Percentiles rank a stretch among this genome's conserved stretches.
Conservation (phyloP, 768 basidiomycete species). For the Chalciporus chontae region DNA sequence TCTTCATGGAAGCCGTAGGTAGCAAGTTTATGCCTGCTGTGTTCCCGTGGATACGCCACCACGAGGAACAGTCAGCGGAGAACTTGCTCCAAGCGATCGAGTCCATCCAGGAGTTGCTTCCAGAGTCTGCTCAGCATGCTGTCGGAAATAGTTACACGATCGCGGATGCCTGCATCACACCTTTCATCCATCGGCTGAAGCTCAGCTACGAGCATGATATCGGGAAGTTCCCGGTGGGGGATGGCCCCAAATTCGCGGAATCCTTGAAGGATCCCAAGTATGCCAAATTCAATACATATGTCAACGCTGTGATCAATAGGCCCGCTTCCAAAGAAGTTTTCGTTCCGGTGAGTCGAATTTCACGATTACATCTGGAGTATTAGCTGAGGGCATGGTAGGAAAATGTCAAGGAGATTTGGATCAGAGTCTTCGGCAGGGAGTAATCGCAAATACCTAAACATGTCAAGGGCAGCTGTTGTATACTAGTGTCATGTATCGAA, state of each 20-base stretch:
- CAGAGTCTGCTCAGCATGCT: slow-evolving; percentile 36
- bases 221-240: slow-evolving; percentile 46
- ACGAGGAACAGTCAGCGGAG: slow-evolving; percentile 34
- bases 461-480: too few species aligned
- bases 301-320: slow-evolving; percentile 41
- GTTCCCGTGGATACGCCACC: slow-evolving; percentile 33
- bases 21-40: slow-evolving; percentile 40
- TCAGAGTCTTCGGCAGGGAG: neutral
- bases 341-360: slow-evolving; percentile 38
- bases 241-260: slow-evolving; percentile 42
- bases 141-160: slow-evolving; percentile 47
- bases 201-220: slow-evolving; percentile 44
- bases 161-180: slow-evolving; percentile 57
- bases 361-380: neutral
- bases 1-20: slow-evolving; percentile 54
- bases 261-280: slow-evolving; percentile 42
- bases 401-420: neutral
- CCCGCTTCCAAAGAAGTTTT: slow-evolving; percentile 53
- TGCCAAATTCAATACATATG: slow-evolving; percentile 46
- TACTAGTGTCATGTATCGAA: too few species aligned
- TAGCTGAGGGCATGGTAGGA: neutral
- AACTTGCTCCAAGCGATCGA: slow-evolving; percentile 40
- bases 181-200: slow-evolving; percentile 51
- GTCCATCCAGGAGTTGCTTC: slow-evolving; percentile 46
- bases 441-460: neutral